Evolutionary conservation across 116 monocot genomes (phyloP), one percentile per base, ranked within the genome.

Genomic region (Dioscorea cayenensis): DNA sequence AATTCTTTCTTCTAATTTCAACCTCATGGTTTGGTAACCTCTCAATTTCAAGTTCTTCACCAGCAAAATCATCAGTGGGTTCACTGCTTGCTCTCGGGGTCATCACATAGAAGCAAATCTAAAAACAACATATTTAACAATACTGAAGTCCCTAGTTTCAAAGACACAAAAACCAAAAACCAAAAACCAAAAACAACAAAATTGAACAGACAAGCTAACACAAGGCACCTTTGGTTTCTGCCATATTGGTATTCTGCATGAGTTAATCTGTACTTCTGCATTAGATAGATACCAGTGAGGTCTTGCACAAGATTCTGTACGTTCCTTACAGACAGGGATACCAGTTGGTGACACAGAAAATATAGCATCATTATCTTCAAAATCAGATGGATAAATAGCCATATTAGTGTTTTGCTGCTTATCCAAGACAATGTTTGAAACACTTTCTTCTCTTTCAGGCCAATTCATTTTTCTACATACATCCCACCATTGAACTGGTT

Each of bases 401-500:
- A 77, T 72, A 64, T 79, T 82, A 63, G 38, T 19, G 64, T 63
- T 66, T 64, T 82, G 65, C 64, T 63, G 70, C 14, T 69, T 77
- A 66, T 16, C 55, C n/a, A 58, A 66, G 28, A 52, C 55, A 77
- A 82, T 32, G 64, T 64, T 73, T 9, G 82, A 79, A 67, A 90
- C 73, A 49, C 36, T 79, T 80, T 92, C 88, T 49, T 85, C 93
- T 72, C 97, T 90, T 78, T 99, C 97, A 78, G 91, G 90, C 93
- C 97, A 94, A 78, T 76, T 86, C 60, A 73, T 68, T 70, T 89
- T 93, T 72, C 97, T 75, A 64, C 97, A 99, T 10, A 99, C 97
- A 84, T 99, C 97, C 97, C 97, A 99, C 97, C 97, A 99, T 68
- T 93, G 93, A 73, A 93, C 81, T 60, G 94, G 83, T 77, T 93